Evolutionary conservation across 2,329 filamentous ascomycete species (phyloP).

Genomic region (Penicillium sp.): DNA sequence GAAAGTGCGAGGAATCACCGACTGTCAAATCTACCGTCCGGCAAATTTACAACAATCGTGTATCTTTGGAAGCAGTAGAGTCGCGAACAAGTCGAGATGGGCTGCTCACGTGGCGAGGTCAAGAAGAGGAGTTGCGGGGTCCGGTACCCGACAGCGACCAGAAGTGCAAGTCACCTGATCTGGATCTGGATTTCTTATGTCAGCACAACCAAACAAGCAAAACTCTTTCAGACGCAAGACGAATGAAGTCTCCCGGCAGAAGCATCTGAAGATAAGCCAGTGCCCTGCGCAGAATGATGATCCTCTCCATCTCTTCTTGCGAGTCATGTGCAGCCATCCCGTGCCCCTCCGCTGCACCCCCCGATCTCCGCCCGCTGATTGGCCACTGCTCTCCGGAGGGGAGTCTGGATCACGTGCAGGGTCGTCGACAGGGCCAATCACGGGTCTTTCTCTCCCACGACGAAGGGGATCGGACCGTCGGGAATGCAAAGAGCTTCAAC

Average conservation of each 20-base stretch:
- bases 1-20: slow-evolving; percentile 14
- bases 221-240: not conserved
- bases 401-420: slow-evolving; percentile 32
- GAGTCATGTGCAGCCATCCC: slow-evolving; percentile 43
- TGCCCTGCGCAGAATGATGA: not conserved
- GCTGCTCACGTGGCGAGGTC: slow-evolving; percentile 44
- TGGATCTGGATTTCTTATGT: not conserved
- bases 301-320: slow-evolving; percentile 3
- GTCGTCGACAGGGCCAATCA: slow-evolving; percentile 15
- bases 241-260: not conserved
- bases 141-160: slow-evolving; percentile 25
- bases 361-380: slow-evolving; percentile 26
- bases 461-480: slow-evolving; percentile 7
- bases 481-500: not conserved
- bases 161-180: slow-evolving; percentile 38
- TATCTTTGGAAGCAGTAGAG: slow-evolving; percentile 33
- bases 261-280: slow-evolving; percentile 10
- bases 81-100: slow-evolving; percentile 35
- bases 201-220: not conserved
- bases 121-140: slow-evolving; percentile 22
- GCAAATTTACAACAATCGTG: slow-evolving; percentile 33
- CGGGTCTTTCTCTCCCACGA: not conserved
- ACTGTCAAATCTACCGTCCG: slow-evolving; percentile 20
- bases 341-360: slow-evolving; percentile 35
- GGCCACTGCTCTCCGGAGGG: slow-evolving; percentile 22